phyloP scores from a whole-genome alignment of 1,284 basidiomycete species.

The Exobasidium rhododendri region DNA sequence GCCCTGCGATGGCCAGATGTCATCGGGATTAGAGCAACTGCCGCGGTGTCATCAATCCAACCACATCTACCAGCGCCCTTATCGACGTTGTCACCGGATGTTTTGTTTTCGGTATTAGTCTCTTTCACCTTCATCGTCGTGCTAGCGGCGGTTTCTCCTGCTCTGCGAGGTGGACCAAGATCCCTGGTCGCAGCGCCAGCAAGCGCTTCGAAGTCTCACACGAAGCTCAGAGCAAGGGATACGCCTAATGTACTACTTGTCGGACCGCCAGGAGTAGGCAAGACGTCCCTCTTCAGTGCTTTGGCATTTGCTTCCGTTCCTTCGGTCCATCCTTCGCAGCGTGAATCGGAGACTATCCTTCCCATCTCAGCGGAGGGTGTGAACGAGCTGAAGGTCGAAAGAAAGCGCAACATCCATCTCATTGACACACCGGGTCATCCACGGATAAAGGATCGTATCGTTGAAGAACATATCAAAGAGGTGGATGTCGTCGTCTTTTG shows the following conservation, averaged over 20 bases:
- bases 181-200: slow-evolving; percentile 1
- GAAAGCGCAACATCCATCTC: slow-evolving; percentile 25
- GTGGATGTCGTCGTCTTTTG: slow-evolving; percentile 49
- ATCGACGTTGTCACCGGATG: slow-evolving; percentile 19
- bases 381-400: neutral
- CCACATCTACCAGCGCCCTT: slow-evolving; percentile 29
- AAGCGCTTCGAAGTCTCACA: slow-evolving; percentile 1
- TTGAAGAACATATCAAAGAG: slow-evolving; percentile 25
- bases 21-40: slow-evolving; percentile 23
- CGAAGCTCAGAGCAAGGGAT: slow-evolving; percentile 21
- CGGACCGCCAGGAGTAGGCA: slow-evolving; percentile 40
- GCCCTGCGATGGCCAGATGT: slow-evolving; percentile 37
- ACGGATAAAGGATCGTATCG: slow-evolving; percentile 32
- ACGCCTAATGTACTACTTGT: slow-evolving; percentile 37
- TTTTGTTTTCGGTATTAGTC: slow-evolving; percentile 29
- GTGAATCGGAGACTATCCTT: slow-evolving; percentile 22
- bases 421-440: slow-evolving; percentile 49
- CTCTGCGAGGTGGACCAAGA: neutral
- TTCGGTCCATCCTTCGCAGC: slow-evolving; percentile 36
- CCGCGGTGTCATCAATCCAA: slow-evolving; percentile 19
- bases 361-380: neutral
- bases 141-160: slow-evolving; percentile 9
- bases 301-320: slow-evolving; percentile 41
- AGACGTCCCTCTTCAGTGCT: slow-evolving; percentile 44
- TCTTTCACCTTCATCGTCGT: slow-evolving; percentile 29